Percentiles rank a stretch among this genome's conserved stretches.
These are phyloP conservation scores for Emmonsiellopsis sp. DNA, from an alignment of 2,329 filamentous ascomycete genomes.

Conservation along the genomic window DNA sequence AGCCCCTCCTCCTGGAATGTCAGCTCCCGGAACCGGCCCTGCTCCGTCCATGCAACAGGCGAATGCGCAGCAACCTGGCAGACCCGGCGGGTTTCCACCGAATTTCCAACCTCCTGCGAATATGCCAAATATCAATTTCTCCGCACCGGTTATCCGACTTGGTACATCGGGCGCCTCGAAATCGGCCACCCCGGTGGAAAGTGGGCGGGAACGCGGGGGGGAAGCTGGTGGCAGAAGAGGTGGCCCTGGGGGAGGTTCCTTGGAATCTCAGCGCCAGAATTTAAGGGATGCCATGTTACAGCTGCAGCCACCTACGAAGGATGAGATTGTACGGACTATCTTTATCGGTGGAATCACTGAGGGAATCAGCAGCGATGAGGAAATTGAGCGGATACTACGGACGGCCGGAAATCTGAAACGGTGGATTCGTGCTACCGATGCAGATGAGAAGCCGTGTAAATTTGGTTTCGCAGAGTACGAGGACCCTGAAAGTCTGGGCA, in stretches of 20 bases:
- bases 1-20: slow-evolving; percentile 74
- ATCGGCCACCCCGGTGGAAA: slow-evolving; percentile 36
- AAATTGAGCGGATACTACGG: slow-evolving; percentile 66
- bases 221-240: slow-evolving; percentile 41
- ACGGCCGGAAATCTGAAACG: slow-evolving; percentile 71
- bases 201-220: slow-evolving; percentile 36
- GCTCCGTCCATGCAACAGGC: slow-evolving; percentile 70
- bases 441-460: slow-evolving; percentile 70
- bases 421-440: slow-evolving; percentile 72
- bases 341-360: slow-evolving; percentile 82
- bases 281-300: slow-evolving; percentile 61
- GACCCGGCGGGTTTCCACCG: slow-evolving; percentile 68
- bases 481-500: slow-evolving; percentile 76
- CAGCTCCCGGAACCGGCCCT: slow-evolving; percentile 67
- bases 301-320: slow-evolving; percentile 71
- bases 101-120: slow-evolving; percentile 84
- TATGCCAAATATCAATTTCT: slow-evolving; percentile 97
- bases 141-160: slow-evolving; percentile 87
- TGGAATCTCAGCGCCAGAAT: slow-evolving; percentile 59
- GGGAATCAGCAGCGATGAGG: slow-evolving; percentile 65
- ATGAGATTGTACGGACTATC: slow-evolving; percentile 85
- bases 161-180: slow-evolving; percentile 66
- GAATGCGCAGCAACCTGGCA: slow-evolving; percentile 64
- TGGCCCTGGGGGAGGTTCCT: slow-evolving; percentile 51
- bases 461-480: slow-evolving; percentile 97